A percentile compares a stretch with the other conserved stretches of the same genome.
Conservation (phyloP, 441 rosid species). For the Populus hybrid region DNA sequence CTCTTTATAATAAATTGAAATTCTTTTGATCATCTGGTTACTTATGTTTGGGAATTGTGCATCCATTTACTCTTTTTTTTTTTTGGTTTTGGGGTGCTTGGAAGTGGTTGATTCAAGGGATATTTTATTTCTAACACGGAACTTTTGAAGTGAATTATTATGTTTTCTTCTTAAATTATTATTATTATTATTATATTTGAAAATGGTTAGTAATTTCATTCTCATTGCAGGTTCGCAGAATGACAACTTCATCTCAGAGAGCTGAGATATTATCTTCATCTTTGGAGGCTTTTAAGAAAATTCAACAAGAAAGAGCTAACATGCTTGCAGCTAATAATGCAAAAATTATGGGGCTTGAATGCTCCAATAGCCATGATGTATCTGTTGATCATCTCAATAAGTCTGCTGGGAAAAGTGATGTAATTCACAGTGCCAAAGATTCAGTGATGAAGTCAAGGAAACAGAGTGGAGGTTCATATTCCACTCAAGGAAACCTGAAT, state of each 20-base stretch:
- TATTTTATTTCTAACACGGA: not conserved
- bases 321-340: constrained; percentile 24
- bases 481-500: constrained; percentile 23
- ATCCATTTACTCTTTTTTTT: not conserved
- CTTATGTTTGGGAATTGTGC: not conserved
- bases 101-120: not conserved
- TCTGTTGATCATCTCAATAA: constrained; percentile 28
- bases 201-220: constrained; percentile 22
- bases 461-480: constrained; percentile 31
- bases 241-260: constrained; percentile 76
- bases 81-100: not conserved
- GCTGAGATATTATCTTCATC: constrained; percentile 81
- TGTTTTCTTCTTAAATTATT: not conserved
- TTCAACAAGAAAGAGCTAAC: constrained; percentile 67
- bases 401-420: constrained; percentile 27
- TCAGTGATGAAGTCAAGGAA: constrained; percentile 29
- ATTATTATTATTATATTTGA: not conserved
- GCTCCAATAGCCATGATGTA: constrained; percentile 21
- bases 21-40: not conserved
- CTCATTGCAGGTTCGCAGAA: constrained; percentile 69
- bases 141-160: not conserved
- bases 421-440: constrained; percentile 24
- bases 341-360: constrained; percentile 30
- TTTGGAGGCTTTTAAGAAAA: constrained; percentile 70
- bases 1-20: not conserved